Evolutionary conservation across 495 filamentous ascomycete species (phyloP).

Genomic region (Entonaema liquescens): DNA sequence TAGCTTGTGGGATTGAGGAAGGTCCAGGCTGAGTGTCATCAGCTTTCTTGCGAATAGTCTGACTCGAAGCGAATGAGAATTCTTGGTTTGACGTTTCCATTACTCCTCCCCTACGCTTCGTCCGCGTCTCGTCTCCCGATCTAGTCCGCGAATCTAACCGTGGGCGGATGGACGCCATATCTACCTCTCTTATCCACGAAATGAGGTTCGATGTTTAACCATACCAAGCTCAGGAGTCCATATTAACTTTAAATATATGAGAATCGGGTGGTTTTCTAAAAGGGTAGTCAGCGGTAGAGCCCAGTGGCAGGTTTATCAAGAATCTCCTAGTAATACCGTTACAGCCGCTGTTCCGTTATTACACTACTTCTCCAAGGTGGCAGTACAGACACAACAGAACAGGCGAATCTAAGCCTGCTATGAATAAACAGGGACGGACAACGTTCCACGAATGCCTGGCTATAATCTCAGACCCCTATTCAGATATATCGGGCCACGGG

Average conservation of each 20-base stretch:
- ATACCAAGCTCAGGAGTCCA: constrained; percentile 28
- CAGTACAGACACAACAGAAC: constrained; percentile 20
- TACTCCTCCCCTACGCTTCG: constrained; percentile 28
- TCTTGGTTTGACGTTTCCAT: constrained; percentile 33
- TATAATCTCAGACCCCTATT: constrained; percentile 24
- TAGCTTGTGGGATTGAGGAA: constrained; percentile 46
- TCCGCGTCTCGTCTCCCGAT: constrained; percentile 29
- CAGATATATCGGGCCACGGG: constrained; percentile 12
- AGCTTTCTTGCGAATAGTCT: constrained; percentile 33
- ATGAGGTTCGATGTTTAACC: constrained; percentile 16
- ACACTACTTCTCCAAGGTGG: constrained; percentile 25
- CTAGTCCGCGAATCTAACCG: constrained; percentile 29
- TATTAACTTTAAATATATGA: constrained; percentile 20
- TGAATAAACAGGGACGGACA: constrained; percentile 6
- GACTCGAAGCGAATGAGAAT: constrained; percentile 25
- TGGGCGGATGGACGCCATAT: constrained; percentile 36
- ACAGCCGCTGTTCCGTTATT: constrained; percentile 25
- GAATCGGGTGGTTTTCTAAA: constrained; percentile 8
- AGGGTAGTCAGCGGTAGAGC: constrained; percentile 29
- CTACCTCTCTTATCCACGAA: constrained; percentile 21
- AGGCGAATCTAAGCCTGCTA: constrained; percentile 9
- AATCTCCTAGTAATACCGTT: constrained; percentile 20
- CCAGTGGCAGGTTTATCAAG: constrained; percentile 7
- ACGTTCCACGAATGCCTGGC: constrained; percentile 25
- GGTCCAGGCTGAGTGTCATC: constrained; percentile 39